Base-by-base conservation (phyloP, 768 basidiomycete species). In the Rhodotorula sphaerocarpa region DNA sequence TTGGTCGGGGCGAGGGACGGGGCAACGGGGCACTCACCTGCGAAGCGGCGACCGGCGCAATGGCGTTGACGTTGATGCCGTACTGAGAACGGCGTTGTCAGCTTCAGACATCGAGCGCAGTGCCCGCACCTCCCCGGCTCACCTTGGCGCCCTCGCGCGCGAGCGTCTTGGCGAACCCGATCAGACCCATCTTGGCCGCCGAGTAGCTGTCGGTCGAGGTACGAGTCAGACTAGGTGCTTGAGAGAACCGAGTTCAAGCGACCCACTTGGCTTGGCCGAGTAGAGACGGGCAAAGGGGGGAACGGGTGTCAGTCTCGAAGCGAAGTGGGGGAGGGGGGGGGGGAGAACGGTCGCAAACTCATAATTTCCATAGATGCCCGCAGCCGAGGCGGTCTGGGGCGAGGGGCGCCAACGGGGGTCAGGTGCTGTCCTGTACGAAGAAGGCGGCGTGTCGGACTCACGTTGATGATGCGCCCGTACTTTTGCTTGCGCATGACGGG, bases 41-140 rank as follows among this genome's bases (percentile, higher is more conserved):
- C 5, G 90, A 93, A 1, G 92, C 93, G n/a, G 93, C 93, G 76
- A 92, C 88, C 0, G 93, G 93, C 3, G 90, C 90, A 67, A 99
- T 86, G n/a, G 80, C 87, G 55, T 84, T 84, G 3, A 86, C 82
- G 72, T 83, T 84, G 74, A 96, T 96, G 70, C 83, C 83, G 74
- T 72, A 72, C 64, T 71, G 65, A 27, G 55, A 3, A 23, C 14
- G 20, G 21, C 25, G 11, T 43, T 20, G 42, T 6, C 7, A 43
- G 15, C 21, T 9, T 43, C 15, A 43, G 42, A 6, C 15, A 21
- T 27, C 7, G 28, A 3, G 27, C 43, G 18, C 2, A 28, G 4
- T 11, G 25, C 28, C 47, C 27, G 10, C 45, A 31, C 9, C 7
- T 2, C 9, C 0, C 21, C 3, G 20, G 12, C 55, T 50, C 27